A percentile compares a stretch with the other conserved stretches of the same genome.
Conservation (phyloP, 148 eudicot genomes). For the Cornus suecica region DNA sequence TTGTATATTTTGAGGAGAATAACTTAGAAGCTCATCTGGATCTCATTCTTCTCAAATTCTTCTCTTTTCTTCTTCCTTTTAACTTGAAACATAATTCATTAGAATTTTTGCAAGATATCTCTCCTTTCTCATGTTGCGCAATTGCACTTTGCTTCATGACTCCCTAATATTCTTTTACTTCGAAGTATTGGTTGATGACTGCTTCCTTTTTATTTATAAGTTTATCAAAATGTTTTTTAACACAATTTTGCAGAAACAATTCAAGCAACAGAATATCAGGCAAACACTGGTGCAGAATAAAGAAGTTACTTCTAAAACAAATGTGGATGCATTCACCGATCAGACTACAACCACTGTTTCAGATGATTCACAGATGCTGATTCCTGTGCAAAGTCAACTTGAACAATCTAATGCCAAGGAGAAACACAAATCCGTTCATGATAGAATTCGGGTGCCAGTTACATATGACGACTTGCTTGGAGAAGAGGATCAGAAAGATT, state of each 20-base stretch:
- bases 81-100: no score
- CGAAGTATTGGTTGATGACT: not conserved
- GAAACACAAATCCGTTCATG: constrained; percentile 44
- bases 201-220: no score
- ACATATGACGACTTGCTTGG: constrained; percentile 66
- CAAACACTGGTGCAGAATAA: constrained; percentile 20
- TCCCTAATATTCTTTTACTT: constrained; percentile 1
- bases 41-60: no score
- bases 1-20: no score
- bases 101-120: no score
- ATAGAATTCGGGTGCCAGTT: constrained; percentile 66
- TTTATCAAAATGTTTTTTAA: not conserved
- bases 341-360: constrained; percentile 14
- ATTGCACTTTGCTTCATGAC: no score
- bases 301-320: constrained; percentile 19
- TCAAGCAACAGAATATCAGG: constrained; percentile 17
- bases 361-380: constrained; percentile 18
- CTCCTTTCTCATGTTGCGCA: not conserved
- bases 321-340: not conserved
- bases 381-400: constrained; percentile 9
- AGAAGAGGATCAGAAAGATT: constrained; percentile 27
- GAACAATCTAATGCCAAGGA: constrained; percentile 18
- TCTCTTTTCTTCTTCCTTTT: no score
- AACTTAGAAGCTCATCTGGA: no score
- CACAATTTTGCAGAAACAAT: constrained; percentile 54